These are phyloP conservation scores for Aspergillus sclerotialis DNA, from an alignment of 2,329 filamentous ascomycete species.

Conservation along the genomic window DNA sequence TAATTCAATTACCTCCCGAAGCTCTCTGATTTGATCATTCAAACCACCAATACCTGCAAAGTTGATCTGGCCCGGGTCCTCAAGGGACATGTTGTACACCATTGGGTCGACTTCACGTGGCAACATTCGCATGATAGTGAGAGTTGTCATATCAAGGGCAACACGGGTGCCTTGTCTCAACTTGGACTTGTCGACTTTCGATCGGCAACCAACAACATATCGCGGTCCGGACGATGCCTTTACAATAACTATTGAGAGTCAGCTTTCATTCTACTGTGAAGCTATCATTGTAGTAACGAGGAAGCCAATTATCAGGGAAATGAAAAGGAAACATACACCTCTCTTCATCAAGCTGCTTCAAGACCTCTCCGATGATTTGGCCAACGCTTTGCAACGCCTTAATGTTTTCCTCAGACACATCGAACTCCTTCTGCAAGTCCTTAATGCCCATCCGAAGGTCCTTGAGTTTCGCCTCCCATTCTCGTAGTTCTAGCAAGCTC, in stretches of 20 bases:
- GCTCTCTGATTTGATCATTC: conserved; percentile 96
- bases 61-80: conserved; percentile 95
- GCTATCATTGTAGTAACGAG: conserved; percentile 4
- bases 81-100: conserved; percentile 99
- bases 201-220: conserved; percentile 97
- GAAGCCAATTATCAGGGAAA: conserved; percentile 3
- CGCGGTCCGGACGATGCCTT: conserved; percentile 95
- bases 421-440: conserved; percentile 86
- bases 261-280: conserved; percentile 9
- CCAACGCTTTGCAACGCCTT: conserved; percentile 98
- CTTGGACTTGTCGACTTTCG: conserved; percentile 95
- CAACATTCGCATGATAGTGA: conserved; percentile 99
- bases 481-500: conserved; percentile 86
- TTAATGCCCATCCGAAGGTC: conserved; percentile 91
- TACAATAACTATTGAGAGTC: conserved; percentile 68
- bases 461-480: conserved; percentile 99
- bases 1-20: conserved; percentile 95
- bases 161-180: conserved; percentile 97
- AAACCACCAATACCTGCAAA: conserved; percentile 96
- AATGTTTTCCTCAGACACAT: conserved; percentile 98
- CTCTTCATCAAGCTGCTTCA: conserved; percentile 98
- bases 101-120: conserved; percentile 96
- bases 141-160: conserved; percentile 96
- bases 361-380: conserved; percentile 97
- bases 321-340: conserved; percentile 61